Base-by-base conservation (phyloP, 441 rosid species). In the Sinapis alba region DNA sequence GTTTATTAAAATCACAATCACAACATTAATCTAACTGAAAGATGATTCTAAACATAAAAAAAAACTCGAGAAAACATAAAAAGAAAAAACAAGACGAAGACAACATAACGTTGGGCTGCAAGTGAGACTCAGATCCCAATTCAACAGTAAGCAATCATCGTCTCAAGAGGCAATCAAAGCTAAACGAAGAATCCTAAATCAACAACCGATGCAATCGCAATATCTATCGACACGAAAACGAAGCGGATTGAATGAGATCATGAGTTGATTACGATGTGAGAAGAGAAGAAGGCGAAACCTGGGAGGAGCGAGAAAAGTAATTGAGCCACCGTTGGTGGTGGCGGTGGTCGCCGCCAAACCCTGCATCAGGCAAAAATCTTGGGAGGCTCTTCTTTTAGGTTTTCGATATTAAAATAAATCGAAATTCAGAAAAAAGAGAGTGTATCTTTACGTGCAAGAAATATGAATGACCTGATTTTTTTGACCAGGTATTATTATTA, bases 331-430 rank as follows among this genome's bases (percentile, higher is more conserved):
- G 77, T 61, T 61, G 38, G 73, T 38, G 21, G 65, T 8, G 32
- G 32, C 4, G 43, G 45, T 67, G 69, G 73, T 51, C 24, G 58
- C 81, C 77, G 81, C 81, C 2, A 72, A 78, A 61, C 81, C 60
- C 81, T 78, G 81, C 81, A 78, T 77, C 77, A 76, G 76, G 69
- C 69, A 58, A 71, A 15, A 76, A 63, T 66, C 20, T 34, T 34
- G 11, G 11, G 12, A 34, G 38, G 6, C 16, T 10, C 43, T 30
- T 38, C 12, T 50, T 50, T 16, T 16, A 16, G 20, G 21, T 47
- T 50, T 43, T 50, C 20, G 21, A 50, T 50, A 2, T 50, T 50
- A 50, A 50, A 51, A 34, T 10, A 47, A 47, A 47, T 15, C 54
- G 16, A 47, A 47, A 43, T n/a, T n/a, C n/a, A n/a, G 15, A 13